Evolutionary conservation across 805 yeast species (phyloP).

Genomic region (Saccharomycopsis vini): DNA sequence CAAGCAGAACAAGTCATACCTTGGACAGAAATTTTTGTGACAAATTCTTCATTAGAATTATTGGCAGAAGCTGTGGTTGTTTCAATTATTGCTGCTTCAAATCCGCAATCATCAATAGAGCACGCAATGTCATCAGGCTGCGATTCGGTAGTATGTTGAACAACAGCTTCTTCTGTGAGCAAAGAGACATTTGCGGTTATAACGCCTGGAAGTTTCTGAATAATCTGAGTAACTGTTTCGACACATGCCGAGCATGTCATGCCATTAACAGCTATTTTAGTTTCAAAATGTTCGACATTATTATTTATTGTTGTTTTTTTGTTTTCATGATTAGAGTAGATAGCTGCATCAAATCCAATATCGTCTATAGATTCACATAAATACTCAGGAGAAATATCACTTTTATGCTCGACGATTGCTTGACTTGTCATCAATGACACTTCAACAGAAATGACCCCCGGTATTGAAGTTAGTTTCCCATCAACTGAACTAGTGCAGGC

Average conservation of each 20-base stretch:
- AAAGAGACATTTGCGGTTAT: constrained; percentile 54
- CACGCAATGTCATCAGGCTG: constrained; percentile 35
- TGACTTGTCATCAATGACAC: constrained; percentile 74
- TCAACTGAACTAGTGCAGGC: constrained; percentile 69
- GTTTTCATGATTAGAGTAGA: not conserved
- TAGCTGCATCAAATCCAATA: constrained; percentile 60
- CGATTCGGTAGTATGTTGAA: constrained; percentile 34
- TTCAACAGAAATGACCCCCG: constrained; percentile 32
- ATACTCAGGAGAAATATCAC: constrained; percentile 26
- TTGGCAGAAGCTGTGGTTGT: not conserved
- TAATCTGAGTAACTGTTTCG: constrained; percentile 50
- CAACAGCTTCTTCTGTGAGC: constrained; percentile 62
- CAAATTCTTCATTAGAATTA: not conserved
- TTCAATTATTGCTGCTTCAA: constrained; percentile 38
- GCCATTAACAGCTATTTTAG: constrained; percentile 35
- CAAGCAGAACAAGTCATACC: constrained; percentile 97
- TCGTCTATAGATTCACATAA: constrained; percentile 59
- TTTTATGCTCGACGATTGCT: constrained; percentile 48
- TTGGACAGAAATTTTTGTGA: constrained; percentile 21
- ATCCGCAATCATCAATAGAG: constrained; percentile 72
- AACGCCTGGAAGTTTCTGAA: constrained; percentile 44
- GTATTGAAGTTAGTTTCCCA: constrained; percentile 39
- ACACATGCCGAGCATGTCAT: constrained; percentile 93
- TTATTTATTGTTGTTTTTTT: not conserved
- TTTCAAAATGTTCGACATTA: not conserved